Evolutionary conservation across 2,329 filamentous ascomycete genomes (phyloP), one percentile per base, ranked within the genome.

Genomic region (Achaetomium macrosporum): DNA sequence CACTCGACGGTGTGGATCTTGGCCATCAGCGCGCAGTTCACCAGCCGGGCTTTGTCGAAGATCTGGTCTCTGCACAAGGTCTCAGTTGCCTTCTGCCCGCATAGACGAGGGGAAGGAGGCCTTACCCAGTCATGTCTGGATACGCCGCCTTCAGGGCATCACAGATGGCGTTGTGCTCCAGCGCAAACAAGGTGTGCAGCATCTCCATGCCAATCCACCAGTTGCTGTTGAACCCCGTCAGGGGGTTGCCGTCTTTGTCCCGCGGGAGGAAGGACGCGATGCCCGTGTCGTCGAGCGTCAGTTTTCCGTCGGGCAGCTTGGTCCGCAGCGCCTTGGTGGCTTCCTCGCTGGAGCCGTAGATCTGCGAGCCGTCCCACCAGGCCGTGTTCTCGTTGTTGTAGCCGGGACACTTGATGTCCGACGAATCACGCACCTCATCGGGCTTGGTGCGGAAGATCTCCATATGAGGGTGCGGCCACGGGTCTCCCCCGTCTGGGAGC

Each of bases 1-100:
- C 73, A 76, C 60, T 76, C 73, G 3, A 75, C 67, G 0, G 73
- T 76, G 55, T 76, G 73, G 40, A 76, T 75, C 61, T 76, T 76
- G 5, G 73, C 73, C 72, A 75, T 75, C 9, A 76, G 61, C 0
- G 72, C 72, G 44, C 68, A 73, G 55, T 74, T 75, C 19, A 75
- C 65, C 1, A 75, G 65, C 1, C 72, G 62, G 2, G 71, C 73
- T 25, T 68, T 73, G 59, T 75, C 71, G 48, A 75, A 75, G 29
- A 74, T 64, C 51, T 71, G 63, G 42, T 74, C 72, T 3, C 61
- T 61, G 49, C 6, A 19, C 2, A 13, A 7, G 3, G 2, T 19
- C 4, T 12, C 16, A 15, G 25, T 39, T 4, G 8, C 31, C 15
- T 19, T n/a, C n/a, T 5, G 20, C 12, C n/a, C n/a, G 9, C 37